Base-by-base conservation (phyloP, 2,329 filamentous ascomycete genomes). In the Albophoma yamanashiensis region DNA sequence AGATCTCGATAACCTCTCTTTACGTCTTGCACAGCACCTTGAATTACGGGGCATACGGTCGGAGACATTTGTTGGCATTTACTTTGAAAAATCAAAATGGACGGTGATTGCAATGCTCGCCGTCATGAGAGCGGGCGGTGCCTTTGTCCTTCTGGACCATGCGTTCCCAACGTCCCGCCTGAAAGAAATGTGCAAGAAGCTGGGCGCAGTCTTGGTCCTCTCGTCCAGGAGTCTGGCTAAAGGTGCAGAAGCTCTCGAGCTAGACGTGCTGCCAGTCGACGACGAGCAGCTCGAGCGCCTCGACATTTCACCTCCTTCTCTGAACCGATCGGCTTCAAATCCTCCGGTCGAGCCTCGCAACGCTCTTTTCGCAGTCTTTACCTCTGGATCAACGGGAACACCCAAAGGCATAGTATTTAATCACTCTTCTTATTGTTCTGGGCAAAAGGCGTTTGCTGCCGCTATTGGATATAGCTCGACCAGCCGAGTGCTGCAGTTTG, bases 401-500 rank as follows among this genome's bases (percentile, higher is more conserved):
- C 50, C 50, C 2, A 55, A 55, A 55, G 50, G 50, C 31, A 55
- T 55, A 36, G 22, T 55, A 8, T 57, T 59, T 39, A 61, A 4
- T 62, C 67, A 20, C 61, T 56, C 1, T 59, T 67, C 6, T 60
- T 69, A 11, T 60, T 66, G 62, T 64, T 9, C 58, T 64, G 20
- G 67, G 31, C 50, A 55, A 55, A 39, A 62, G 63, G 45, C 50
- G 31, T 55, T 0, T n/a, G 50, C 31, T 6, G 20, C 14, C 50
- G 62, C 71, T 12, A 73, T 79, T 27, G 73, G 75, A 20, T 78
- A 78, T 63, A 69, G 69, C 0, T 64, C 68, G 5, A 68, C 71
- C n/a, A 76, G 75, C 1, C 73, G 76, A 14, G 74, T 76, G 5
- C 73, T 79, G 34, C 76, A 80, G 61, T 80, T 79, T 58, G 75